phyloP scores from a whole-genome alignment of 2,329 filamentous ascomycete genomes.

The Sporothrix brasiliensis region DNA sequence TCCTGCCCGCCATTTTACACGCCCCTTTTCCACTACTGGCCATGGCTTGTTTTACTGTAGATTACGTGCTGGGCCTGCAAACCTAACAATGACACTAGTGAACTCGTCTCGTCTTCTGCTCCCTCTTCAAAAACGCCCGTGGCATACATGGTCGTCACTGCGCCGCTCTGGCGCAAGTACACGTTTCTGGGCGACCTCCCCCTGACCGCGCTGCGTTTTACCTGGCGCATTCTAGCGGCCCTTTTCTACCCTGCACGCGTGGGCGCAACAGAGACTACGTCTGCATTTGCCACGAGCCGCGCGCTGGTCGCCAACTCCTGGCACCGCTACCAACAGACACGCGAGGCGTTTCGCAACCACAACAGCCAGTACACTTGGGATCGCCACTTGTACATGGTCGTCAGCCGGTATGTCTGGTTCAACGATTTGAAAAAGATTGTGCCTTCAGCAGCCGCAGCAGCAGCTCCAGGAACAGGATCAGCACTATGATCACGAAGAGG shows the following conservation, averaged over 20 bases:
- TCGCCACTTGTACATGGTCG: conserved; percentile 26
- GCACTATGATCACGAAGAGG: not conserved
- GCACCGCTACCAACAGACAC: conserved; percentile 27
- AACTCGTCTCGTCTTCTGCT: conserved; percentile 5
- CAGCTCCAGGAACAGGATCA: not conserved
- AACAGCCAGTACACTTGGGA: conserved; percentile 29
- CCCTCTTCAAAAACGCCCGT: conserved; percentile 5
- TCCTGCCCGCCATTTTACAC: not conserved
- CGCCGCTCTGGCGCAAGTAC: conserved; percentile 29
- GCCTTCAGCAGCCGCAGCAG: not conserved
- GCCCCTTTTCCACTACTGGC: not conserved
- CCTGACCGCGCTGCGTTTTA: conserved; percentile 26
- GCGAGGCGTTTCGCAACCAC: conserved; percentile 24
- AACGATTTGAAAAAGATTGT: conserved; percentile 22
- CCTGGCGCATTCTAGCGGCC: conserved; percentile 25
- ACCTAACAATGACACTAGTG: conserved; percentile 1
- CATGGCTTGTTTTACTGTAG: not conserved
- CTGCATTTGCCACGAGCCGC: not conserved
- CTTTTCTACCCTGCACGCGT: conserved; percentile 6
- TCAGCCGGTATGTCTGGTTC: conserved; percentile 29
- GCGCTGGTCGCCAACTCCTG: conserved; percentile 27
- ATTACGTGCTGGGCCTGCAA: conserved; percentile 20
- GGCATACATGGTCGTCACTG: conserved; percentile 28
- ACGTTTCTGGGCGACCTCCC: conserved; percentile 28
- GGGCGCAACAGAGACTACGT: not conserved